Evolutionary conservation across 2,329 filamentous ascomycete species (phyloP), one percentile per base, ranked within the genome.

Genomic region (Hypoxylon sp.): DNA sequence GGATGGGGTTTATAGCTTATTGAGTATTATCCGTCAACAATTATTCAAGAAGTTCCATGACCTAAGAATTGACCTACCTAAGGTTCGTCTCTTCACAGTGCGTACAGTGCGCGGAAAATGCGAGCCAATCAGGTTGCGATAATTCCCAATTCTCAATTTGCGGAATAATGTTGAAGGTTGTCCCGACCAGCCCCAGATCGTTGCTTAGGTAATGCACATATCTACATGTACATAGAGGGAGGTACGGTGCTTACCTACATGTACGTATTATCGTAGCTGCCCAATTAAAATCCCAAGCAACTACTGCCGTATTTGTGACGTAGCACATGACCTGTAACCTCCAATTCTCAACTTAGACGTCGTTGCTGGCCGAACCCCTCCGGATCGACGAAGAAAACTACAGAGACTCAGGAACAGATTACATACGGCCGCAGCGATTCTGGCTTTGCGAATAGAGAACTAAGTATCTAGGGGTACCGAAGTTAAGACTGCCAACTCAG

Each of bases 11-110:
- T 57, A 51, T 43, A 32, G 51, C 51, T 62, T 57, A 49, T 46
- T 69, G 68, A 69, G 60, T 64, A 69, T 73, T 73, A 50, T 67
- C 63, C 53, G 64, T 65, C 57, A 58, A 48, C 55, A 52, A 52
- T 49, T 45, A 45, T 58, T 43, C 55, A 10, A 25, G 53, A 53
- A 63, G 58, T 62, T 62, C 63, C 28, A 65, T 46, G 51, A 63
- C 62, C 43, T 63, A 51, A 45, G 38, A 43, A 45, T 50, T 49
- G 46, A 13, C 28, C 9, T 36, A 59, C 45, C 17, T 60, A 52
- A 41, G 51, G 62, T 32, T 30, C 28, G n/a, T 62, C 14, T 23
- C 34, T 25, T n/a, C 13, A 67, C 65, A 63, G 65, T 67, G 51
- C 21, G n/a, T 34, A 63, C 60, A 63, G 52, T 67, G 53, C 23